These are phyloP conservation scores for Dispira parvispora DNA, from an alignment of 192 early-diverging fungal species.

Conservation along the genomic window DNA sequence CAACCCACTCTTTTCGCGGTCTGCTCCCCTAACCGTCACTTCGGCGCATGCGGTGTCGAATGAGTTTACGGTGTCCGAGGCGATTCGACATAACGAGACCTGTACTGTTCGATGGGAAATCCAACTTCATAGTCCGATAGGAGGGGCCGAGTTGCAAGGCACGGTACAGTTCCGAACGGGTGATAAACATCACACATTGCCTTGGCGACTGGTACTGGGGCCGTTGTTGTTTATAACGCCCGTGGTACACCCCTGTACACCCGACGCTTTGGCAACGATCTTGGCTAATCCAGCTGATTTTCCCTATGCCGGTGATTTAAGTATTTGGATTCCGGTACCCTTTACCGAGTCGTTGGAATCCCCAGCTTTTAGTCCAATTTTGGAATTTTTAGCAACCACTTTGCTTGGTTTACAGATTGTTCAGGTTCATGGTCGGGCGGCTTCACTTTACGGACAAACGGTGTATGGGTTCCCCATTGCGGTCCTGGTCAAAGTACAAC, in stretches of 20 bases:
- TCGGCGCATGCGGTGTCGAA: conserved; percentile 7
- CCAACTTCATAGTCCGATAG: neutral
- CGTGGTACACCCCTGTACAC: neutral
- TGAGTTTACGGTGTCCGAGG: neutral
- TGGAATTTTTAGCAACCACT: conserved; percentile 25
- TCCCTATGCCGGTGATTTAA: neutral
- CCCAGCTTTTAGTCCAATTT: conserved; percentile 23
- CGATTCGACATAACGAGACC: neutral
- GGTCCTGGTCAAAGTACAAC: conserved; percentile 30
- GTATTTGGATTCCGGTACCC: too few relatives aligned
- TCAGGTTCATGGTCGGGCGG: conserved; percentile 35
- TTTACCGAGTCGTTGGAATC: neutral
- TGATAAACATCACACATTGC: neutral
- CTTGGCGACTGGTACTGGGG: neutral
- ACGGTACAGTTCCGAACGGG: neutral
- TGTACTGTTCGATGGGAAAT: neutral
- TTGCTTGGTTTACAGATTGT: conserved; percentile 35
- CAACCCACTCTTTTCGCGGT: neutral
- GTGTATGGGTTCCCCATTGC: conserved; percentile 36
- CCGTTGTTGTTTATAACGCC: neutral
- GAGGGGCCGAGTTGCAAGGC: conserved; percentile 4
- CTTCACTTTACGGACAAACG: conserved; percentile 38
- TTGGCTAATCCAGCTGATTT: conserved; percentile 9
- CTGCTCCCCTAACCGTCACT: conserved; percentile 1
- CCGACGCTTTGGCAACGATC: conserved; percentile 8